Percentiles rank a stretch among this genome's conserved stretches.
These are phyloP conservation scores for Larix sibirica DNA, from an alignment of 83 land plant species.

Conservation along the genomic window DNA sequence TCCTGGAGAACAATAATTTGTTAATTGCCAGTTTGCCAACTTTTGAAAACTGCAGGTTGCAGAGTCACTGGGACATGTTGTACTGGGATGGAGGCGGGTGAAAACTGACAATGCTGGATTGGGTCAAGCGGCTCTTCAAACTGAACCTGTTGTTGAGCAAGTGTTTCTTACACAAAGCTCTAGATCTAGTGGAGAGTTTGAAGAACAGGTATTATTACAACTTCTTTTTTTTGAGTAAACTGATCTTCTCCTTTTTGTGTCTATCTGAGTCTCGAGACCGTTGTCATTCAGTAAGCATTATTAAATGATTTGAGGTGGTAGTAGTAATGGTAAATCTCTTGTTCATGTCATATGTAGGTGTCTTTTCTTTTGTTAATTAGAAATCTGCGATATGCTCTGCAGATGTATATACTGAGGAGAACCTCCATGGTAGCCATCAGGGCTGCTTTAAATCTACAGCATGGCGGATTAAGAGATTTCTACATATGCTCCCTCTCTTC, in stretches of 20 bases:
- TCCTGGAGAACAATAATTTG: not conserved
- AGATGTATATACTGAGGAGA: conserved; percentile 96
- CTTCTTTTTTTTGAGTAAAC: not conserved
- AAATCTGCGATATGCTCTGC: conserved; percentile 9
- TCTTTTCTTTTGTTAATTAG: not conserved
- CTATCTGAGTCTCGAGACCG: not conserved
- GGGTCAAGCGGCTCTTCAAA: conserved; percentile 83
- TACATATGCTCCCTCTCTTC: conserved; percentile 98
- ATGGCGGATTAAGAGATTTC: conserved; percentile 87
- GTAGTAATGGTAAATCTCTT: not conserved
- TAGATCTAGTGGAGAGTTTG: conserved; percentile 68
- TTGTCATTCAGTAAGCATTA: not conserved
- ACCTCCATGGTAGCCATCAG: conserved; percentile 88
- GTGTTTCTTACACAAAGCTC: conserved; percentile 75
- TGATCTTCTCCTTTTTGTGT: not conserved
- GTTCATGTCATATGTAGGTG: not conserved
- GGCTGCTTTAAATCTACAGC: conserved; percentile 82
- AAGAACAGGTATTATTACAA: conserved; percentile 69
- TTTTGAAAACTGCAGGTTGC: conserved; percentile 65
- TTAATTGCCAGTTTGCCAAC: not conserved
- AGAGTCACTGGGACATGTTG: conserved; percentile 89
- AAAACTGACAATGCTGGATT: conserved; percentile 85
- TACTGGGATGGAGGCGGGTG: conserved; percentile 94
- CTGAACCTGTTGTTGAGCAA: conserved; percentile 97
- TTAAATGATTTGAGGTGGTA: not conserved